Evolutionary conservation across 2,329 filamentous ascomycete species (phyloP), one percentile per base, ranked within the genome.

Genomic region (Arthroderma sp.): DNA sequence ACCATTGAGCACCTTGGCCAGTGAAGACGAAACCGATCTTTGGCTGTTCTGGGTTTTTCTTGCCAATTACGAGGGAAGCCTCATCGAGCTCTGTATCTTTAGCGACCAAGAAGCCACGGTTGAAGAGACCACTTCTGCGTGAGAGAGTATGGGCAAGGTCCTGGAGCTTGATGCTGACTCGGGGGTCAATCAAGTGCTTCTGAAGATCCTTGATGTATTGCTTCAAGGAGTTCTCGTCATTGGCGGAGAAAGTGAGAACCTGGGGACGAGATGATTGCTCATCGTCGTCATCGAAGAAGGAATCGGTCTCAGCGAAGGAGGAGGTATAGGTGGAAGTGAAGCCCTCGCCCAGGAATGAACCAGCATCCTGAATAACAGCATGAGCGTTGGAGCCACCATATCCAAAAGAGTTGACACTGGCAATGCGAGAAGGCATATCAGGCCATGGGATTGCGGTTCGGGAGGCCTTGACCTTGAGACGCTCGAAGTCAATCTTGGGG

Each of bases 321-420:
- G 22, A 22, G 29, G 29, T 40, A 9, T 9, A 9, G 15, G 29
- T 28, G 8, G 22, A 4, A 27, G n/a, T 39, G 22, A 22, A 11
- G 37, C 37, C 37, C n/a, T 39, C 40, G n/a, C 22, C 15, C 29
- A 29, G n/a, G 29, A n/a, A 36, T 47, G 29, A 11, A 6, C 33
- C n/a, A 11, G 45, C 36, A 15, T 6, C 9, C 5, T 71, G 66
- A 28, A 72, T 40, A 29, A 71, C 63, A 0, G 59, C 59, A 48
- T 69, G 65, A 1, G 64, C 61, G 36, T 67, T 68, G 1, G 67
- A 62, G 4, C 66, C 68, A 4, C 66, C 64, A 40, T 64, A 65
- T 1, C 66, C 69, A 48, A 72, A 73, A 10, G 65, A 64, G 45
- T 70, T 72, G 1, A 74, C 60, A 33, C 66, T 66, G 2, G 66